These are phyloP conservation scores for Chlamydomonas urium DNA, from an alignment of 139 green algal species.

Conservation along the genomic window DNA sequence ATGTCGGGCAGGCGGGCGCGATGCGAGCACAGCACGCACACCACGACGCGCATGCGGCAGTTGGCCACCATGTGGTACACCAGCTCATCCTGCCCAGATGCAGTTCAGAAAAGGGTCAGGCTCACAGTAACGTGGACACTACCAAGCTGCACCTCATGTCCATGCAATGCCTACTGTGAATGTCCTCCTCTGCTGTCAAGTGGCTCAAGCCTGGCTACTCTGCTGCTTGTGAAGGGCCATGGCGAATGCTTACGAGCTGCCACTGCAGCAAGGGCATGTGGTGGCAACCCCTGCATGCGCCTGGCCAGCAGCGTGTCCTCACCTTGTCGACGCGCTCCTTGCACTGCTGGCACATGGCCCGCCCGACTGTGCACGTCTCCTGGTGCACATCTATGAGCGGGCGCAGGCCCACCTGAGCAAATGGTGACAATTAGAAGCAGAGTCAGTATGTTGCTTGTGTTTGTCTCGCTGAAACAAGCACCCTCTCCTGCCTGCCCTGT, in stretches of 20 bases:
- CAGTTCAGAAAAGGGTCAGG: neutral
- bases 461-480: too few species aligned
- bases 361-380: slow-evolving; percentile 15
- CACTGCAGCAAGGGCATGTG: neutral
- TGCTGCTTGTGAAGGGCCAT: neutral
- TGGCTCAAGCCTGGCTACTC: neutral
- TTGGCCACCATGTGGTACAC: slow-evolving; percentile 16
- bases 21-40: slow-evolving; percentile 23
- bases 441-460: too few species aligned
- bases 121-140: neutral
- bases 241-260: neutral
- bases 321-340: slow-evolving; percentile 13
- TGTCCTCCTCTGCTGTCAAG: neutral
- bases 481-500: too few species aligned
- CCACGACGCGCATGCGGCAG: slow-evolving; percentile 21
- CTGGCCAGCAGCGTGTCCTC: neutral
- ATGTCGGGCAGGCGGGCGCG: slow-evolving; percentile 22
- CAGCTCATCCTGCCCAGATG: neutral
- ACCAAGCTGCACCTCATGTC: too few species aligned
- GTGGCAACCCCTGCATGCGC: neutral
- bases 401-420: neutral
- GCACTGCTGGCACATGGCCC: slow-evolving; percentile 12
- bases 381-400: neutral
- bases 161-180: too few species aligned
- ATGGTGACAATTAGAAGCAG: too few species aligned